Evolutionary conservation across 345 rosid genomes (phyloP), one percentile per base, ranked within the genome.

Genomic region (Pseudoturritis turrita): DNA sequence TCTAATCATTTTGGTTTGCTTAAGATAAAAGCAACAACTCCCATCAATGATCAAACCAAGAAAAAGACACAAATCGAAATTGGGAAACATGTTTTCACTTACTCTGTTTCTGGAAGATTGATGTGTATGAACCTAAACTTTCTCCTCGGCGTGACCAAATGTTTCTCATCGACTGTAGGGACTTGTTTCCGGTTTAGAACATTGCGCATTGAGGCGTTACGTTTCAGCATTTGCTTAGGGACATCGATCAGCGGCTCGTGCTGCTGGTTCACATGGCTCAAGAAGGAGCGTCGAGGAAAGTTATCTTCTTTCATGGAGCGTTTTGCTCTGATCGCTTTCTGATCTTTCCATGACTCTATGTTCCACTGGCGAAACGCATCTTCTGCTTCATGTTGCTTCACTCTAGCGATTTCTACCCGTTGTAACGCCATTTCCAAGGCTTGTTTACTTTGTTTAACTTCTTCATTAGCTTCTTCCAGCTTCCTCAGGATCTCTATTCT

Each of bases 81-180:
- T 25, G 35, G 17, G 41, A 19, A 73, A 37, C 51, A 73, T n/a
- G 43, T 18, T 47, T 39, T 79, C 62, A 79, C 84, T 89, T 87
- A 76, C 81, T 82, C 71, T 81, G 90, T 66, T 79, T 92, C 51
- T 83, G 92, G 92, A 74, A 85, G 78, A 9, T 90, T 84, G 15
- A 78, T 81, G 64, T 88, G 98, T 52, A 93, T 87, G 82, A 93
- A 88, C 19, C 89, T 90, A 44, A 88, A 88, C 81, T 86, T 88
- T 79, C 90, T 86, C 77, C 90, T 77, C 17, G 81, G 96, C 6
- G 82, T 31, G 6, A 67, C 75, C 54, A 69, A 79, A 76, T 78
- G 97, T 72, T 75, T 63, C 39, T 83, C 88, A 37, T 88, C 91
- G 50, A 81, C 75, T 0, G 78, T 74, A 62, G 15, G 22, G 23